Evolutionary conservation across 208 protist species (phyloP), one percentile per base, ranked within the genome.

Genomic region (Leishmania aethiopica): DNA sequence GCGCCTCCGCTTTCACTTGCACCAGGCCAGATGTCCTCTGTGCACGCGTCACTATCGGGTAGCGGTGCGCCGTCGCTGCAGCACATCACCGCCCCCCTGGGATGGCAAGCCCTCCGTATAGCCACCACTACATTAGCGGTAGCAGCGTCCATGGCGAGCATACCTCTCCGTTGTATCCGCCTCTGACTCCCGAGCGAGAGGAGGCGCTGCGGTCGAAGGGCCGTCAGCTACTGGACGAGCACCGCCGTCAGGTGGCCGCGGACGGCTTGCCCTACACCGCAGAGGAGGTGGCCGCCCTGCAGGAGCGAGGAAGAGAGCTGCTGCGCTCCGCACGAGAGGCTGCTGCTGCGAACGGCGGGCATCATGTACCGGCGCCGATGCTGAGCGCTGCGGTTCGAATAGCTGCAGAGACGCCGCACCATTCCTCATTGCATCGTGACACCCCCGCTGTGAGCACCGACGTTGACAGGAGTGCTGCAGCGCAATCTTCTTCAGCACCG

Each of bases 301-400:
- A 92, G 79, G 86, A 88, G 37, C 84, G 87, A 22, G 92, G 89
- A 2, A 77, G 73, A 60, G 82, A 83, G 62, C 73, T 95, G 57
- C 83, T 93, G 64, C 78, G 87, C n/a, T 67, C 82, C 37, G 80
- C 84, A 49, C 79, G 85, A 8, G 89, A 87, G 22, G 87, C 87
- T 59, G 83, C 75, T 10, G 89, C 69, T 25, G 83, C 84, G 1
- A 79, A 79, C 40, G 67, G 64, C 4, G 75, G 78, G 35, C 59
- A 77, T 35, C 79, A 88, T 66, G 69, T 88, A 22, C 77, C 72
- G 47, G 80, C 72, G 10, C 70, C 79, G 42, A 72, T 83, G 67
- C 71, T 82, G 60, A 82, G 72, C 71, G 72, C 82, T 37, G 71
- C 77, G 4, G 59, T 73, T 1, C 73, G 77, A 8, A 62, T 75